Evolutionary conservation across 352 stramenopile species (phyloP).

Genomic region (Blastocystis sp.): DNA sequence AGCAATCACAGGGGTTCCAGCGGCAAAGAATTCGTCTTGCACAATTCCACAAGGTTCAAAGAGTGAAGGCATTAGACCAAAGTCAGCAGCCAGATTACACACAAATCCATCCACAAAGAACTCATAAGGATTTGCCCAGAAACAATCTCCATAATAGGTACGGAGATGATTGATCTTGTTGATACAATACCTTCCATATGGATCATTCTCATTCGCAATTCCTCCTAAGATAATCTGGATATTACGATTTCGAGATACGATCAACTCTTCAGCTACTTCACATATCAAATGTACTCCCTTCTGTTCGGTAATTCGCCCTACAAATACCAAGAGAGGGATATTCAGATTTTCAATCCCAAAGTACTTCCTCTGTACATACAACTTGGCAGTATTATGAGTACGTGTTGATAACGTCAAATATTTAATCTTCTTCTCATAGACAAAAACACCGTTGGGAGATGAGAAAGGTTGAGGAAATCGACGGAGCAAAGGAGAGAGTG

Average conservation of each 20-base stretch:
- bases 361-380: slow-evolving; percentile 64
- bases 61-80: slow-evolving; percentile 65
- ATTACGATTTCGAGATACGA: slow-evolving; percentile 43
- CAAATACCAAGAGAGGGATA: slow-evolving; percentile 64
- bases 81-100: slow-evolving; percentile 65
- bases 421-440: slow-evolving; percentile 49
- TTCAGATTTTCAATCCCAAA: slow-evolving; percentile 61
- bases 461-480: slow-evolving; percentile 64
- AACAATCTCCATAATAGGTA: slow-evolving; percentile 62
- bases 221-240: slow-evolving; percentile 65
- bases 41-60: slow-evolving; percentile 66
- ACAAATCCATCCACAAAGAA: slow-evolving; percentile 66
- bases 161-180: slow-evolving; percentile 63
- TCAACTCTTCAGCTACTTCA: slow-evolving; percentile 61
- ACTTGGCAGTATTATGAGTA: slow-evolving; percentile 63
- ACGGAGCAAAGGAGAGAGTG: slow-evolving; percentile 58
- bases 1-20: slow-evolving; percentile 65
- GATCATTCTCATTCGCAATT: slow-evolving; percentile 64
- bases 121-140: slow-evolving; percentile 65
- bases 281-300: slow-evolving; percentile 65
- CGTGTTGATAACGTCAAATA: slow-evolving; percentile 19
- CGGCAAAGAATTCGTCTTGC: slow-evolving; percentile 66
- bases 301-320: slow-evolving; percentile 64
- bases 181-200: slow-evolving; percentile 64
- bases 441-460: slow-evolving; percentile 62